Conservation (phyloP, 441 rosid species). For the Croton setiger region DNA sequence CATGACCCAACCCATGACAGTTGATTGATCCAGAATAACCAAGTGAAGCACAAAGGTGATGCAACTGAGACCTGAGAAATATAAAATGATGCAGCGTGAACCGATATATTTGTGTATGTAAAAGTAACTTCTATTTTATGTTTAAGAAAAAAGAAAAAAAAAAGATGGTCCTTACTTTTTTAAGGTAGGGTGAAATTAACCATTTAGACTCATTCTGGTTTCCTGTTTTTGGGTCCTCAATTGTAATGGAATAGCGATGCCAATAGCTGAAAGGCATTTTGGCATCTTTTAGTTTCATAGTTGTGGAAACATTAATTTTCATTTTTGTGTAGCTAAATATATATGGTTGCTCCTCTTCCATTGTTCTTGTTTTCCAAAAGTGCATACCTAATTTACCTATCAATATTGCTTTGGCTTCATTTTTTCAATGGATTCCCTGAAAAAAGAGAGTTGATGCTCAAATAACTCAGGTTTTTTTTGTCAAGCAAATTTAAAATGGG, state of each 20-base stretch:
- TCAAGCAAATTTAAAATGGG: too few species aligned
- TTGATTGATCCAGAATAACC: constrained; percentile 51
- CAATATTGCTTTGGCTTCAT: not conserved
- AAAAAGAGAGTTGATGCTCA: too few species aligned
- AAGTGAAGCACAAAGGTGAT: constrained; percentile 26
- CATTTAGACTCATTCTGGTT: constrained; percentile 34
- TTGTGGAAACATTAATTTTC: constrained; percentile 22
- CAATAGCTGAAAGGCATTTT: constrained; percentile 2
- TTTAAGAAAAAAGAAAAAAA: too few species aligned
- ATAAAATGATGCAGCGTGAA: constrained; percentile 30
- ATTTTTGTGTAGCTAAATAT: constrained; percentile 28
- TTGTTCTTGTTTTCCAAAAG: constrained; percentile 22
- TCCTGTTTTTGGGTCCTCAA: constrained; percentile 32
- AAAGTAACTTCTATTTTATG: constrained; percentile 10
- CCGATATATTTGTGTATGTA: constrained; percentile 58
- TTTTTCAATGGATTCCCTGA: too few species aligned
- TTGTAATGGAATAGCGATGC: constrained; percentile 30
- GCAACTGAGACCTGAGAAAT: constrained; percentile 26
- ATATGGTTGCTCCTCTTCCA: constrained; percentile 30
- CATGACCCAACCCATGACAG: constrained; percentile 81
- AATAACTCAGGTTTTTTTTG: too few species aligned
- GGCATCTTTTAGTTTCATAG: constrained; percentile 20
- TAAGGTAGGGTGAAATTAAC: constrained; percentile 45
- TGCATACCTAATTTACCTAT: constrained; percentile 26
- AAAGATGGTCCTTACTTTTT: constrained; percentile 10